Evolutionary conservation across 768 basidiomycete species (phyloP).

Genomic region (Leccinum subgranulosum): DNA sequence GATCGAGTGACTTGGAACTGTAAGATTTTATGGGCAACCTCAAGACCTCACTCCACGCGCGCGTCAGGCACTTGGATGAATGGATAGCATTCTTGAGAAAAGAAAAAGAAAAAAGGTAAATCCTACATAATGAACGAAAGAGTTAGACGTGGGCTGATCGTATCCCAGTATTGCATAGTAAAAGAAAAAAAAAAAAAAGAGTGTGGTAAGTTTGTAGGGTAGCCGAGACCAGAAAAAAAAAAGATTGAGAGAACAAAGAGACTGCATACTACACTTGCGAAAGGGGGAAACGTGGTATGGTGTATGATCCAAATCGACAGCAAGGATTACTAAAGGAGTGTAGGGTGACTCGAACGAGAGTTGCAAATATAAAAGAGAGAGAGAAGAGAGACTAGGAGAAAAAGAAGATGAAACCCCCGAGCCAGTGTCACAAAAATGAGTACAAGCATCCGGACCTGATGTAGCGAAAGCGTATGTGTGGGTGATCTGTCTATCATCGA

Average conservation of each 20-base stretch:
- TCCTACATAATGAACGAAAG: constrained; percentile 23
- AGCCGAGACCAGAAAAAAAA: not conserved
- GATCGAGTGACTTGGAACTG: too few relatives aligned
- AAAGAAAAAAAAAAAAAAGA: constrained; percentile 8
- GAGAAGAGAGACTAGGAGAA: not conserved
- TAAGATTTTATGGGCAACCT: too few relatives aligned
- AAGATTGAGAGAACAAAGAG: constrained; percentile 11
- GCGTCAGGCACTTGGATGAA: not conserved
- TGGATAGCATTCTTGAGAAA: constrained; percentile 16
- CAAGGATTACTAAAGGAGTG: constrained; percentile 32
- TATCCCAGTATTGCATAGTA: constrained; percentile 13
- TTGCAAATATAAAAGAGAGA: not conserved
- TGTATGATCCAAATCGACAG: constrained; percentile 19
- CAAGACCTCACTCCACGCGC: too few relatives aligned
- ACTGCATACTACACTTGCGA: constrained; percentile 31
- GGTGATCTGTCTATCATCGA: constrained; percentile 18
- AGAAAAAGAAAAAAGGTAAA: not conserved
- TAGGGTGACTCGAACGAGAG: not conserved
- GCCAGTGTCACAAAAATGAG: constrained; percentile 5
- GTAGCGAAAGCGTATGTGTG: not conserved
- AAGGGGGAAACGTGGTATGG: constrained; percentile 13
- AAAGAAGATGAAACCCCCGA: not conserved
- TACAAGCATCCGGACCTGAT: constrained; percentile 1
- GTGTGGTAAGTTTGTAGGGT: constrained; percentile 9
- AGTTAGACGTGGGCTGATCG: constrained; percentile 19